phyloP scores from a whole-genome alignment of 331 rosid genomes.

The Dryas integrifolia region DNA sequence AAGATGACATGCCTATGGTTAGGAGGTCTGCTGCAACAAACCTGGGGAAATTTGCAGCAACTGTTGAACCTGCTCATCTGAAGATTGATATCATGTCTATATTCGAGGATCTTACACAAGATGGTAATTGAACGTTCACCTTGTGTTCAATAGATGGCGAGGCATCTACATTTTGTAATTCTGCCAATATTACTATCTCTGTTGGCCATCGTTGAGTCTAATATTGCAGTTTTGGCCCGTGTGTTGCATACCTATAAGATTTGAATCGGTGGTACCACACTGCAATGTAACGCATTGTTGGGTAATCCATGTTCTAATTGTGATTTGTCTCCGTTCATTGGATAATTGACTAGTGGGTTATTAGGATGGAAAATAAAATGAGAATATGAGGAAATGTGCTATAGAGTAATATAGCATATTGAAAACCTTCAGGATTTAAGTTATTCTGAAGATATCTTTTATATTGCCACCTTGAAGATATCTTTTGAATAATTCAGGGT shows the following conservation, averaged over 20 bases:
- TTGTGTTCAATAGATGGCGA: background rate
- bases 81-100: constrained; percentile 81
- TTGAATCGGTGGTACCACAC: background rate
- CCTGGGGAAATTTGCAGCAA: constrained; percentile 93
- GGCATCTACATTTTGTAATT: no score
- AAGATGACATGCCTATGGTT: constrained; percentile 99
- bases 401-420: background rate
- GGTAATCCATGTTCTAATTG: background rate
- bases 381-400: background rate
- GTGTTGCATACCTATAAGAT: background rate
- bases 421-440: no score
- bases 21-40: constrained; percentile 98
- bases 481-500: background rate
- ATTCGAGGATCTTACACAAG: constrained; percentile 91
- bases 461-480: background rate
- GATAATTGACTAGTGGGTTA: background rate
- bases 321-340: background rate
- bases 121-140: constrained; percentile 48
- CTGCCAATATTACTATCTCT: background rate
- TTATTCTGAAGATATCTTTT: no score
- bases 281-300: background rate
- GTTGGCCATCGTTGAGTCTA: background rate
- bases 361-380: background rate
- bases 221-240: background rate
- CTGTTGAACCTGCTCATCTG: constrained; percentile 82